Conservation (phyloP, 2,329 filamentous ascomycete genomes). For the Gliomastix tumulicola region DNA sequence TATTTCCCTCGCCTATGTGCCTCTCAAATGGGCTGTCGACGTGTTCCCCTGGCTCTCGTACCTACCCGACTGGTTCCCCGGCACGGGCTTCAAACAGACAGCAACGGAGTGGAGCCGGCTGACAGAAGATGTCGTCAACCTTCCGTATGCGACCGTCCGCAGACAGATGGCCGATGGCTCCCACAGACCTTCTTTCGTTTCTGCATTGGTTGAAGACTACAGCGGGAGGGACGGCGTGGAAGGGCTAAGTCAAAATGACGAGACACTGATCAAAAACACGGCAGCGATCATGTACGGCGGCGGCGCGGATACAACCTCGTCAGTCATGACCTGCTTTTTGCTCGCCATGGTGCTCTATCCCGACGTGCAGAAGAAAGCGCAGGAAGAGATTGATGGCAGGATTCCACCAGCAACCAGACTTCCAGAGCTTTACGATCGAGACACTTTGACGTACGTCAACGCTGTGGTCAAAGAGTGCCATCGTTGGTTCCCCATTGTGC, state of each 20-base stretch:
- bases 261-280: slow-evolving; percentile 6
- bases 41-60: slow-evolving; percentile 9
- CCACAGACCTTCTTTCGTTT: slow-evolving; percentile 3
- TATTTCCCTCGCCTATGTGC: too few relatives aligned
- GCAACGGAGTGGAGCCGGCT: slow-evolving; percentile 11
- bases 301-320: slow-evolving; percentile 12
- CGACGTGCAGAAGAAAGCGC: slow-evolving; percentile 11
- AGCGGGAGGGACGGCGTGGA: background rate
- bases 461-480: slow-evolving; percentile 15
- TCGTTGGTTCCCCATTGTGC: slow-evolving; percentile 16
- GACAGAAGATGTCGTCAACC: slow-evolving; percentile 7
- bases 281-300: slow-evolving; percentile 10
- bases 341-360: slow-evolving; percentile 15
- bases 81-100: slow-evolving; percentile 11
- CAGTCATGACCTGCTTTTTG: slow-evolving; percentile 10
- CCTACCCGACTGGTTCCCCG: slow-evolving; percentile 11
- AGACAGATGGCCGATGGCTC: slow-evolving; percentile 5
- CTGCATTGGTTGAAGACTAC: slow-evolving; percentile 6
- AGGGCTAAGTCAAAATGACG: slow-evolving; percentile 3
- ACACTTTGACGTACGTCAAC: slow-evolving; percentile 16
- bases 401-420: slow-evolving; percentile 16
- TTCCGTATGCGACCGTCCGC: slow-evolving; percentile 12
- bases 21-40: slow-evolving; percentile 15
- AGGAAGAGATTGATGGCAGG: slow-evolving; percentile 14
- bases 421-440: slow-evolving; percentile 12